Evolutionary conservation across 1,284 basidiomycete genomes (phyloP).

Genomic region (Malassezia furfur): DNA sequence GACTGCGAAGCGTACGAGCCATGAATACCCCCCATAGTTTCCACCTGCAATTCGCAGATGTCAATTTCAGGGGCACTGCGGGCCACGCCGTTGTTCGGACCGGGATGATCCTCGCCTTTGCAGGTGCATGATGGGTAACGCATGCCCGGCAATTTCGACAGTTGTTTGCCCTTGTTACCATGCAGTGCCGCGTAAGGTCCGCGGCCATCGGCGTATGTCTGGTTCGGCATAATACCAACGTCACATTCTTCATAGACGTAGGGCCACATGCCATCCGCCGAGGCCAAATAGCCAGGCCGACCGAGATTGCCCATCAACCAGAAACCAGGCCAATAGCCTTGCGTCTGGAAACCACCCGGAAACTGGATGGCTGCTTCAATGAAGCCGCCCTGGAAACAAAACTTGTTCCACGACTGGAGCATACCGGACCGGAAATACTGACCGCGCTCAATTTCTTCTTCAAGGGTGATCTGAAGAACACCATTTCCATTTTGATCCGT

Average conservation of each 20-base stretch:
- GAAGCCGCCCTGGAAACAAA: slow-evolving; percentile 48
- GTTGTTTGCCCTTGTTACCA: slow-evolving; percentile 32
- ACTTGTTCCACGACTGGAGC: slow-evolving; percentile 48
- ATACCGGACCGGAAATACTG: slow-evolving; percentile 46
- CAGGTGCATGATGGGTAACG: slow-evolving; percentile 40
- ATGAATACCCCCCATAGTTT: too few species aligned
- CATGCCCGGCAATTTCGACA: slow-evolving; percentile 41
- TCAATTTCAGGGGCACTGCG: slow-evolving; percentile 47
- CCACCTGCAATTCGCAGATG: slow-evolving; percentile 51
- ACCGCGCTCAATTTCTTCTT: slow-evolving; percentile 30
- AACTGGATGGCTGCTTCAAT: slow-evolving; percentile 35
- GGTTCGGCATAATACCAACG: slow-evolving; percentile 39
- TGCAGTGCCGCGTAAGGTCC: slow-evolving; percentile 27
- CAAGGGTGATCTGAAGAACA: slow-evolving; percentile 33
- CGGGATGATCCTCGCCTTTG: slow-evolving; percentile 35
- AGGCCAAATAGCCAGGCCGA: slow-evolving; percentile 42
- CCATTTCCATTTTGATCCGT: slow-evolving; percentile 11
- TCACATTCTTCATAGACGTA: slow-evolving; percentile 49
- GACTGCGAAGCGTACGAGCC: slow-evolving; percentile 43
- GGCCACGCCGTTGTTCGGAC: slow-evolving; percentile 37
- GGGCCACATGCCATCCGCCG: slow-evolving; percentile 47
- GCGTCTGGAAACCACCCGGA: slow-evolving; percentile 32
- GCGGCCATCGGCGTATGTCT: slow-evolving; percentile 28
- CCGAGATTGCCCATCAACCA: slow-evolving; percentile 46
- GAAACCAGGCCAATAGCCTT: slow-evolving; percentile 52